Base-by-base conservation (phyloP, 306 rosid genomes). In the Casuarina cunninghamiana region DNA sequence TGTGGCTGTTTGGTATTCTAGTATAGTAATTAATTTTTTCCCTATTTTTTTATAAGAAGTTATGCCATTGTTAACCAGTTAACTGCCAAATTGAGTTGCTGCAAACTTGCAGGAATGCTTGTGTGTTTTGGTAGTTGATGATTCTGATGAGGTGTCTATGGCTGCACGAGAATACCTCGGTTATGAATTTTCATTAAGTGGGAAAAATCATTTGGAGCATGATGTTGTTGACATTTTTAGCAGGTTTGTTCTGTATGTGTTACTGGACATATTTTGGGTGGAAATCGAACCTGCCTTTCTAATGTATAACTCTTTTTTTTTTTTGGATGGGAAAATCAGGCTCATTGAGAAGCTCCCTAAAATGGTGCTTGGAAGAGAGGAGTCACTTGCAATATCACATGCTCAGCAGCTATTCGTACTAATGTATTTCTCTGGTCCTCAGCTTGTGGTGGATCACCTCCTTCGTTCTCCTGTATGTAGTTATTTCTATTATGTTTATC, bases 391-490 rank as follows among this genome's bases (percentile, higher is more conserved):
- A 46, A 79, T 88, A 62, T 86, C 90, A 81, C 90, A 88, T 2
- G 89, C 97, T 68, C 95, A 84, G 71, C 91, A 86, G 84, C 79
- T 94, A 71, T 91, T 88, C 19, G 88, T 89, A 42, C 84, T 92
- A 82, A 91, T 89, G 67, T 89, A 87, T 84, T 94, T 90, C 80
- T 90, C 97, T 81, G 97, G 98, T 83, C 97, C 97, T 84, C 87
- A 72, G 78, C 88, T 92, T 76, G 76, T 94, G 79, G 87, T 89
- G 79, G 92, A 90, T 83, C 90, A 84, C 78, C 83, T 88, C 68
- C 96, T 92, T 75, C 93, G 84, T 84, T 90, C 97, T 78, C 93
- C 97, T 53, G 97, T 94, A 92, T 37, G 97, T 84, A 74, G 16
- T 53, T 75, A 75, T 75, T 76, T 77, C 54, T 65, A 5, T 32